Evolutionary conservation across 2,329 filamentous ascomycete species (phyloP).

Genomic region (Fusarium palustre): DNA sequence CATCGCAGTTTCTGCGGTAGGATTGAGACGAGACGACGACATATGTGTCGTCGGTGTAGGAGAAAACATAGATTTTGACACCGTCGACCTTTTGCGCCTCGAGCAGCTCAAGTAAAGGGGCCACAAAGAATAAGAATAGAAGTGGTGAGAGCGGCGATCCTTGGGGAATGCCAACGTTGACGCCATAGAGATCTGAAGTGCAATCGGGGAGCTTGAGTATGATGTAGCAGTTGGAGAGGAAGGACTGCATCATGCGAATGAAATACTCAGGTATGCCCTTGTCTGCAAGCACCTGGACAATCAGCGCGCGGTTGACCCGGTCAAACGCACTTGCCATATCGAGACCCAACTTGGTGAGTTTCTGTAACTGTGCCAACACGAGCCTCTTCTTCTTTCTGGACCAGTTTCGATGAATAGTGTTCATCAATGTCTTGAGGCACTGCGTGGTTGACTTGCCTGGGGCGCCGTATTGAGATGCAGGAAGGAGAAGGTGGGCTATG

Average conservation of each 20-base stretch:
- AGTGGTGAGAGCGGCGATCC: conserved; percentile 20
- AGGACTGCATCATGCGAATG: conserved; percentile 11
- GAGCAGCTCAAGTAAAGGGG: neutral
- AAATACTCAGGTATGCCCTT: conserved; percentile 5
- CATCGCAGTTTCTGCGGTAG: neutral
- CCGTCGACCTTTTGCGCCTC: neutral
- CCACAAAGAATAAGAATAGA: conserved; percentile 18
- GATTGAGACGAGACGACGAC: neutral
- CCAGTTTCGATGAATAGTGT: neutral
- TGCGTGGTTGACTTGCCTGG: neutral
- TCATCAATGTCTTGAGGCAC: neutral
- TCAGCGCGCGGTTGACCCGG: neutral
- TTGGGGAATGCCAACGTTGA: conserved; percentile 31
- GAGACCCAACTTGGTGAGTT: conserved; percentile 9
- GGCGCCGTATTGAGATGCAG: neutral
- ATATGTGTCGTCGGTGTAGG: neutral
- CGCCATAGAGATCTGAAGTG: neutral
- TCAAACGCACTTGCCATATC: conserved; percentile 27
- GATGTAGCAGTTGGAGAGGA: conserved; percentile 9
- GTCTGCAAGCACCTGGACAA: neutral
- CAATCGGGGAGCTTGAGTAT: neutral
- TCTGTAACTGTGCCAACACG: rapidly evolving
- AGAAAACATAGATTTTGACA: neutral
- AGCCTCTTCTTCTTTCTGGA: neutral
- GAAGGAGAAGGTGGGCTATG: neutral